Evolutionary conservation across 2,329 filamentous ascomycete genomes (phyloP).

Genomic region (Penicillium sp.): DNA sequence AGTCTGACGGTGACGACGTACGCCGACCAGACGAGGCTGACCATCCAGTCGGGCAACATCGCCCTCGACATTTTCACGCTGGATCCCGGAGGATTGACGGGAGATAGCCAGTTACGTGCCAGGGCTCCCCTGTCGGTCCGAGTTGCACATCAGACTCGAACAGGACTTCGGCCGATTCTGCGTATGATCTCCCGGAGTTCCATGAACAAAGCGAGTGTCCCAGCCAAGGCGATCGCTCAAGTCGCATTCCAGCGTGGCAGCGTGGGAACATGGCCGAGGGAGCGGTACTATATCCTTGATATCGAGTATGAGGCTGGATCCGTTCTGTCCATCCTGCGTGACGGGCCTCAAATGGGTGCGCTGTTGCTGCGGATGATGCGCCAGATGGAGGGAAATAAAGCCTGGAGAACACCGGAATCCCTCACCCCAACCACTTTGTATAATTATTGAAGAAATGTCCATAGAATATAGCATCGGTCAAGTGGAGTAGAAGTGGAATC

Average conservation of each 20-base stretch:
- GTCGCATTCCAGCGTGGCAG: conserved; percentile 31
- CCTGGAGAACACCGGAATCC: conserved; percentile 26
- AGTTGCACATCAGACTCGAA: conserved; percentile 30
- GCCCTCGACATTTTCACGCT: conserved; percentile 35
- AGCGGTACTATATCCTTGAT: conserved; percentile 33
- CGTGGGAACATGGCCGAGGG: conserved; percentile 27
- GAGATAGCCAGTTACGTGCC: conserved; percentile 23
- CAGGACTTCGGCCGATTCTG: conserved; percentile 31
- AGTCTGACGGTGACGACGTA: conserved; percentile 13
- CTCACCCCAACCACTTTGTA: background rate
- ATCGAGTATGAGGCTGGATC: conserved; percentile 35
- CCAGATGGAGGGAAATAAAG: conserved; percentile 27
- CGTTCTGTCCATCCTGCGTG: conserved; percentile 28
- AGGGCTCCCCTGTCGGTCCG: conserved; percentile 26
- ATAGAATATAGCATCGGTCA: background rate
- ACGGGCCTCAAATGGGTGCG: conserved; percentile 25
- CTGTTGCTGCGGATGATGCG: conserved; percentile 29
- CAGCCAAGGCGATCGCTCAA: conserved; percentile 33
- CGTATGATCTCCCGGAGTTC: conserved; percentile 33
- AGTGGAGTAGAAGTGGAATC: background rate
- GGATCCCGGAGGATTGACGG: conserved; percentile 30
- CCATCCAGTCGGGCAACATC: conserved; percentile 29
- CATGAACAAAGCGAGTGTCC: conserved; percentile 33
- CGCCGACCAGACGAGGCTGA: background rate
- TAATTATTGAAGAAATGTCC: too few relatives aligned